Evolutionary conservation across 805 yeast species (phyloP).

Genomic region (Candida endomychidarum): DNA sequence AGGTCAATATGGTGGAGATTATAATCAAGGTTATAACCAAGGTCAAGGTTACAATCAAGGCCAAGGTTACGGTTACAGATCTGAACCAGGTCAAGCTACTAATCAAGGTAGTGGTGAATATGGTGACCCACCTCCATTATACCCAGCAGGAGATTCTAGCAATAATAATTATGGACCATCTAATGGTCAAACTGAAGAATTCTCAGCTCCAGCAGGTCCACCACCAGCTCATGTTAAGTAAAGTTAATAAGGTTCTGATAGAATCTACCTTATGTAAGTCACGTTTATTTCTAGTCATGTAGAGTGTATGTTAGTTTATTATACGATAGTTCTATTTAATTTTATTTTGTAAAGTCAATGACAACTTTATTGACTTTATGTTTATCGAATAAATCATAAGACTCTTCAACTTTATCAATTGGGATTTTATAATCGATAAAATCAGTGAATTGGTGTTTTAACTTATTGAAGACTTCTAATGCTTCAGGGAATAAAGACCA

Average conservation of each 20-base stretch:
- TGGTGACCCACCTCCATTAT: slow-evolving; percentile 17
- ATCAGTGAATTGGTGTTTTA: slow-evolving; percentile 46
- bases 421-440: slow-evolving; percentile 51
- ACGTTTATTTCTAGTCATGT: not conserved
- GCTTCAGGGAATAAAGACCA: slow-evolving; percentile 57
- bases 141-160: slow-evolving; percentile 10
- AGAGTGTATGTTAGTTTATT: not conserved
- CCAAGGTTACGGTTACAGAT: slow-evolving; percentile 1
- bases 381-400: slow-evolving; percentile 51
- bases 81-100: not conserved
- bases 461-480: slow-evolving; percentile 44
- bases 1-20: slow-evolving; percentile 1
- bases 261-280: no score
- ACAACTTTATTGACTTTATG: slow-evolving; percentile 58
- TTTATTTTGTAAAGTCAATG: slow-evolving; percentile 27
- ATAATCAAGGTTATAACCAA: slow-evolving; percentile 1
- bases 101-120: slow-evolving; percentile 5
- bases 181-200: slow-evolving; percentile 7
- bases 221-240: slow-evolving; percentile 17
- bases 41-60: slow-evolving; percentile 5
- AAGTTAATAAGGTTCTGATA: no score
- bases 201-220: slow-evolving; percentile 13
- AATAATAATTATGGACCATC: slow-evolving; percentile 4
- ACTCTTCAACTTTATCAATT: slow-evolving; percentile 45
- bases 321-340: not conserved